Conservation (phyloP, 2,329 filamentous ascomycete species). For the Colletotrichum sp. region DNA sequence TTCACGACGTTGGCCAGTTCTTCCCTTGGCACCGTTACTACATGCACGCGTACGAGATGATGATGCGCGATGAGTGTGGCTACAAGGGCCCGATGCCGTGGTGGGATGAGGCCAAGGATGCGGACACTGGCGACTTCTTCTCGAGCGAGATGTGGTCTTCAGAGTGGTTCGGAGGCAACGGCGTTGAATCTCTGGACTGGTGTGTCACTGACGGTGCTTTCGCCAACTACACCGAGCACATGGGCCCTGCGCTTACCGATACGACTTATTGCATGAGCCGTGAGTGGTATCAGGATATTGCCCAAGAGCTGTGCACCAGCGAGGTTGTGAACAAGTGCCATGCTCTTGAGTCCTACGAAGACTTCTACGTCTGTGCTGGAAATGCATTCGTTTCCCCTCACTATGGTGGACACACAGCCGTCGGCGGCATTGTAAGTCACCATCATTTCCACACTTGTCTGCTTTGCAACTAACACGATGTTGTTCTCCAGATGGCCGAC, state of each 20-base stretch:
- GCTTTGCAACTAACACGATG: fast-evolving
- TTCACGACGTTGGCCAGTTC: background rate
- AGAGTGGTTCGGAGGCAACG: background rate
- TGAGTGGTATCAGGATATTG: background rate
- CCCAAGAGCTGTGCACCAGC: background rate
- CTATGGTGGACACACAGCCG: background rate
- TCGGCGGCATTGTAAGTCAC: background rate
- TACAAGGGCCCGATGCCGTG: background rate
- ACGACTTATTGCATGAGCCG: background rate
- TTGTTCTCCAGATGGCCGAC: background rate
- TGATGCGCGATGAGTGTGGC: background rate
- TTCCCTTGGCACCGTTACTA: background rate
- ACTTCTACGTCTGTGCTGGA: background rate
- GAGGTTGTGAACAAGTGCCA: background rate
- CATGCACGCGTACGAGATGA: background rate
- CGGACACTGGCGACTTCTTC: background rate
- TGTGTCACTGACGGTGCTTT: background rate
- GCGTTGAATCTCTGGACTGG: background rate
- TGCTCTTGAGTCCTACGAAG: background rate
- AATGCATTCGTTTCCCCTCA: background rate
- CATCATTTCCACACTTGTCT: background rate
- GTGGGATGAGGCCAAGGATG: background rate
- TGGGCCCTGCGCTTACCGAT: background rate
- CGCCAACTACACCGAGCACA: background rate
- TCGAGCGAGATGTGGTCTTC: background rate